Percentiles rank a stretch among this genome's conserved stretches.
Conservation (phyloP, 179 eudicot genomes). For the Patellifolia procumbens region DNA sequence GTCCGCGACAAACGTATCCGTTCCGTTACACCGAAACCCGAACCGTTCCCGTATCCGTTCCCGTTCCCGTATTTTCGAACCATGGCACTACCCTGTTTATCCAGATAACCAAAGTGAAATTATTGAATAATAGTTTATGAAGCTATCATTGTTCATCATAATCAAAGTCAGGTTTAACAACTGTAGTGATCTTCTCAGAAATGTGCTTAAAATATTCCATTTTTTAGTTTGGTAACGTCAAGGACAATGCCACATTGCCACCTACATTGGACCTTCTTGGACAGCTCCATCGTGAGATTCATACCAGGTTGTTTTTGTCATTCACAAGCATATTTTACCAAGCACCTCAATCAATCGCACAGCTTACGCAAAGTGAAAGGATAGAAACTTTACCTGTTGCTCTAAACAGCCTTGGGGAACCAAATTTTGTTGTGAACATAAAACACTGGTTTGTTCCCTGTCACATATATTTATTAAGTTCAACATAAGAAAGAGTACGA, state of each 20-base stretch:
- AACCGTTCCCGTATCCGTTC: too few species aligned
- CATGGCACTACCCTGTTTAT: too few species aligned
- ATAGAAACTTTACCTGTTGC: constrained; percentile 68
- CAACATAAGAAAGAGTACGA: constrained; percentile 5
- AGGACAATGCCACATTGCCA: neutral
- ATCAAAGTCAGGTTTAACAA: neutral
- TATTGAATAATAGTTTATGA: neutral
- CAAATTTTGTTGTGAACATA: constrained; percentile 82
- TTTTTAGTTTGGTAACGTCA: neutral
- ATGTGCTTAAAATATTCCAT: neutral
- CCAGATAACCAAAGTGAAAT: neutral
- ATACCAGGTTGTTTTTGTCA: neutral
- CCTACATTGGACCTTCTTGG: neutral
- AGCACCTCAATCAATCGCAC: neutral
- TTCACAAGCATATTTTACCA: neutral
- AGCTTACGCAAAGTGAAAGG: constrained; percentile 10
- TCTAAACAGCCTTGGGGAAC: constrained; percentile 88
- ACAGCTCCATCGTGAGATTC: neutral
- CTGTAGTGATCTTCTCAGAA: neutral
- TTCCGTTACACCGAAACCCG: too few species aligned
- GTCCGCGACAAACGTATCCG: too few species aligned
- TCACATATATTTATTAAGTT: constrained; percentile 23
- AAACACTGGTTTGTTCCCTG: constrained; percentile 93
- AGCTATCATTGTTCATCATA: too few species aligned
- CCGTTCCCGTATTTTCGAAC: too few species aligned